phyloP scores from a whole-genome alignment of 257 asterid species.

The Ajuga chamaepitys region DNA sequence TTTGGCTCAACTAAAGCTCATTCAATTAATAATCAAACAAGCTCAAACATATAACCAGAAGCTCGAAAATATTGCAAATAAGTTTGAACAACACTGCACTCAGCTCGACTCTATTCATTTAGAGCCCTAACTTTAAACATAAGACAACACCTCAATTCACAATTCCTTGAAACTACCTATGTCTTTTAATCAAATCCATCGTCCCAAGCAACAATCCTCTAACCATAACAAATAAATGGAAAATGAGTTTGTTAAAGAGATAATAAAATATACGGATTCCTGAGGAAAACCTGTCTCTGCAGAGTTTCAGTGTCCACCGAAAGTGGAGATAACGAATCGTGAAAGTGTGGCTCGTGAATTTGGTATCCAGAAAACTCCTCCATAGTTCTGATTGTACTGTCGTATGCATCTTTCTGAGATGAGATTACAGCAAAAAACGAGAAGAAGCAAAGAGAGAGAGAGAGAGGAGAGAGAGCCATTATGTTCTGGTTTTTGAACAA shows the following conservation, averaged over 20 bases:
- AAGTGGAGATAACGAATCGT: slow-evolving; percentile 47
- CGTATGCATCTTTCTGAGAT: slow-evolving; percentile 33
- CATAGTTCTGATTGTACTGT: slow-evolving; percentile 50
- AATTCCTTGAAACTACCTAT: background rate
- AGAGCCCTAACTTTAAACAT: too few relatives aligned
- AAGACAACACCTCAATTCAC: background rate
- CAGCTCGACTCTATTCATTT: too few relatives aligned
- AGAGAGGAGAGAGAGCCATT: slow-evolving; percentile 27
- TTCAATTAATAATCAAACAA: background rate
- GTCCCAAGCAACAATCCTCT: slow-evolving; percentile 24
- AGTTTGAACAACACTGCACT: background rate
- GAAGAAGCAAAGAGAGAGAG: slow-evolving; percentile 22
- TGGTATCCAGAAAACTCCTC: slow-evolving; percentile 89
- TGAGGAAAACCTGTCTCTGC: slow-evolving; percentile 48
- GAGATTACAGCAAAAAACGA: slow-evolving; percentile 16
- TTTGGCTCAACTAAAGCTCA: background rate
- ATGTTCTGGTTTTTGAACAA: background rate
- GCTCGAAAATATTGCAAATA: too few relatives aligned
- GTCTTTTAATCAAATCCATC: background rate
- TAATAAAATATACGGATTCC: background rate
- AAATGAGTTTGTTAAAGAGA: too few relatives aligned
- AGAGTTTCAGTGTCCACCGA: slow-evolving; percentile 47
- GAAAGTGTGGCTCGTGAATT: slow-evolving; percentile 43
- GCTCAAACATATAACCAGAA: background rate
- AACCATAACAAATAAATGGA: too few relatives aligned